Evolutionary conservation across 768 basidiomycete genomes (phyloP), one percentile per base, ranked within the genome.

Genomic region (Lactifluus hygrophoroides): DNA sequence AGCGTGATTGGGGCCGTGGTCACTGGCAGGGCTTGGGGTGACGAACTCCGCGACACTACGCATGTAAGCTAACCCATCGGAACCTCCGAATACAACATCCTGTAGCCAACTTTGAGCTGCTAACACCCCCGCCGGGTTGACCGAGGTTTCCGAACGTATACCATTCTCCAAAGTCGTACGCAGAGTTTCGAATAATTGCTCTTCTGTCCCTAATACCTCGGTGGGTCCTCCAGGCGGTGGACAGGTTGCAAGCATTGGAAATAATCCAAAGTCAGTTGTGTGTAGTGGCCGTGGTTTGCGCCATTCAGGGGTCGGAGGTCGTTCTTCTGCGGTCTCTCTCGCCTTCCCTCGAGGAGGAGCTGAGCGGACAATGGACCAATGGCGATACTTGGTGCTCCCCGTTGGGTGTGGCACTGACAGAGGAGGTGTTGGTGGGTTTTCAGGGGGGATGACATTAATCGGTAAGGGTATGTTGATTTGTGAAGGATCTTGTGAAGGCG

Each of bases 81-180:
- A 75, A 46, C 89, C 88, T 0, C 89, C 88, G 66, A 90, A 90
- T 0, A 90, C 87, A n/a, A 88, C 67, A 66, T 89, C 85, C 19
- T 78, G 71, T 17, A 90, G 46, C 64, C 85, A 88, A n/a, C 75
- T 77, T 70, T 88, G 84, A 2, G 79, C 86, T 23, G 78, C 75
- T n/a, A 69, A 10, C n/a, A n/a, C n/a, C n/a, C n/a, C 68, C 13
- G 79, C 81, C 49, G 72, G 19, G 49, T 46, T 8, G 14, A 5
- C 42, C 13, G 42, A 30, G 13, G 58, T 58, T 32, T 35, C 51
- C 40, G 60, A 25, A 34, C 44, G 23, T 35, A 37, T 23, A 54
- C 44, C 56, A 51, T 27, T 32, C 21, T 68, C 66, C 35, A 67
- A 54, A 38, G 65, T 66, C 10, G 53, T 25, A 9, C 62, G 60